Evolutionary conservation across 176 grass and related monocot genomes (phyloP).

Genomic region (Zoysia japonica): DNA sequence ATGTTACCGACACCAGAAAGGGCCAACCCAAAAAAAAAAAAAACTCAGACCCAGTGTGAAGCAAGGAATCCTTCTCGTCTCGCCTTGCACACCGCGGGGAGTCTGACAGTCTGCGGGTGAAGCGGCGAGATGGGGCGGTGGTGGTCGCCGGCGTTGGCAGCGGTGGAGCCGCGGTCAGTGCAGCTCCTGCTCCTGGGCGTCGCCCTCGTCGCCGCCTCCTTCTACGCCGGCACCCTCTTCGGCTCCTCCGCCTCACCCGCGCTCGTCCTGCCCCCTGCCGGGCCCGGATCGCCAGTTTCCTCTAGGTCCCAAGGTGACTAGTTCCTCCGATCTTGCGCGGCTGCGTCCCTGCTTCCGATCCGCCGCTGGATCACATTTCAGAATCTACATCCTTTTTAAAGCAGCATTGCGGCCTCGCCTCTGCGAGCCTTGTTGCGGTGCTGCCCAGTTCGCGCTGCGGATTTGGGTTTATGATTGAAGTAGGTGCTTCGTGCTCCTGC

Average conservation of each 20-base stretch:
- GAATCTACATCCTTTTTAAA: too few species aligned
- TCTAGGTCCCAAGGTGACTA: slow-evolving; percentile 33
- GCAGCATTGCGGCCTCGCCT: too few species aligned
- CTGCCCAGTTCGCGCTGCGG: background rate
- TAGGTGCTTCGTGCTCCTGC: slow-evolving; percentile 5
- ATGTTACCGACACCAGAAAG: background rate
- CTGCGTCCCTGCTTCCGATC: background rate
- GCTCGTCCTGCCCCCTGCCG: slow-evolving; percentile 22
- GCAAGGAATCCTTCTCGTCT: slow-evolving; percentile 20
- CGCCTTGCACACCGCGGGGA: background rate
- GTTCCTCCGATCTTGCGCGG: background rate
- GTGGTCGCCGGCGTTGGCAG: slow-evolving; percentile 43
- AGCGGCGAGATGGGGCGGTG: slow-evolving; percentile 37
- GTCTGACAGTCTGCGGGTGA: slow-evolving; percentile 10
- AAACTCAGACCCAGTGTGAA: background rate
- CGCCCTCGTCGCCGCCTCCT: slow-evolving; percentile 60
- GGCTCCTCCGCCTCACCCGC: slow-evolving; percentile 37
- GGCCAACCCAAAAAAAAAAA: background rate
- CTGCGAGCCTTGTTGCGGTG: too few species aligned
- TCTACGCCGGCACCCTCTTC: slow-evolving; percentile 88
- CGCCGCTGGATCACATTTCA: slow-evolving; percentile 8
- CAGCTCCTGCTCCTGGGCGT: slow-evolving; percentile 57
- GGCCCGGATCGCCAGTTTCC: slow-evolving; percentile 27
- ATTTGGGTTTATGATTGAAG: slow-evolving; percentile 17
- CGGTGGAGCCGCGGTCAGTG: slow-evolving; percentile 53